Evolutionary conservation across 495 filamentous ascomycete species (phyloP).

Genomic region (Geopyxis carbonaria): DNA sequence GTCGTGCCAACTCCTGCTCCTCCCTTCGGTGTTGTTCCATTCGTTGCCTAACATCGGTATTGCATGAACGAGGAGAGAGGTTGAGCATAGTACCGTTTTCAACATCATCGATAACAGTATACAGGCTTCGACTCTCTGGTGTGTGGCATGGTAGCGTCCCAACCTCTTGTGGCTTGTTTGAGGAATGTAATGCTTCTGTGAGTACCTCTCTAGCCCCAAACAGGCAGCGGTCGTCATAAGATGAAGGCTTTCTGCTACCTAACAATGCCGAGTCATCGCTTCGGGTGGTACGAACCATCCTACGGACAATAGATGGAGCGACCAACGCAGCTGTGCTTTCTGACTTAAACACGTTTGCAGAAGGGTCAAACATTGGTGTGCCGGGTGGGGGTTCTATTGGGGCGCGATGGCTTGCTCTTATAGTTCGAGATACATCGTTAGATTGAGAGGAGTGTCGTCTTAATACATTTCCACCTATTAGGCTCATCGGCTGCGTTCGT

Average conservation of each 20-base stretch:
- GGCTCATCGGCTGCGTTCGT: conserved; percentile 5
- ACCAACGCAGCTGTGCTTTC: conserved; percentile 3
- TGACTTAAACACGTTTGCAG: background rate
- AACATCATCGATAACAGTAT: background rate
- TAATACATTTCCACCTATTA: background rate
- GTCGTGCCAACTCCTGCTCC: conserved; percentile 4
- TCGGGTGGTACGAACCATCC: background rate
- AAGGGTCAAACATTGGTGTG: background rate
- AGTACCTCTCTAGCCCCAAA: conserved; percentile 18
- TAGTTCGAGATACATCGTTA: background rate
- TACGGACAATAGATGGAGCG: conserved; percentile 1
- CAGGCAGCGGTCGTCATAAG: conserved; percentile 13
- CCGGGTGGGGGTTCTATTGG: conserved; percentile 2
- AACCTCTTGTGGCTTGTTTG: too few species aligned
- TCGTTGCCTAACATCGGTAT: background rate
- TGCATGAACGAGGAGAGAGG: background rate
- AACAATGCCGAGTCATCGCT: conserved; percentile 1
- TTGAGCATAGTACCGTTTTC: conserved; percentile 1
- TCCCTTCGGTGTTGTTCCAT: conserved; percentile 3
- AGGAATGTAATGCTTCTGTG: background rate
- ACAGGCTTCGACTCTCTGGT: background rate
- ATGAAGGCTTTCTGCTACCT: background rate
- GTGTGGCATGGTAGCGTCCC: background rate
- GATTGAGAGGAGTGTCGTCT: conserved; percentile 1
- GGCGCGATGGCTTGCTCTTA: conserved; percentile 1